phyloP scores from a whole-genome alignment of 2,329 filamentous ascomycete species.

The Hymenoscyphus linearis region DNA sequence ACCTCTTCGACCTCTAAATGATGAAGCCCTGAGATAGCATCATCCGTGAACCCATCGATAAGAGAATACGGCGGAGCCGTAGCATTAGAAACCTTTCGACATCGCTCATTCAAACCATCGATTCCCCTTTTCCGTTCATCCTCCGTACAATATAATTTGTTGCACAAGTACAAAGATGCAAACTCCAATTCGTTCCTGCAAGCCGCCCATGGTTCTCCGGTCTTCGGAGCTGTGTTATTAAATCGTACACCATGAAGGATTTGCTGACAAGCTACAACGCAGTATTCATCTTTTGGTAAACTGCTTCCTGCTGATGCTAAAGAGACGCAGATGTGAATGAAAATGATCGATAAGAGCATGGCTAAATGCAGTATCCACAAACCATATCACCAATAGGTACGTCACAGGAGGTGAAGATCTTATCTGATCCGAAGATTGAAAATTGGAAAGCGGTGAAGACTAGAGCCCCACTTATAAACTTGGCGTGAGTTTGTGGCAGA shows the following conservation, averaged over 20 bases:
- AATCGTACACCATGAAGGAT: background rate
- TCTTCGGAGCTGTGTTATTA: background rate
- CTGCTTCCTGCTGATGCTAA: background rate
- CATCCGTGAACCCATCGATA: background rate
- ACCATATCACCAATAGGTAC: background rate
- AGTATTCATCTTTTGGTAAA: background rate
- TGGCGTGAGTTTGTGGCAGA: background rate
- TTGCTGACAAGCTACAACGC: conserved; percentile 2
- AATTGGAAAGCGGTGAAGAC: background rate
- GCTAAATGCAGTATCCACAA: background rate
- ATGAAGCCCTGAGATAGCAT: background rate
- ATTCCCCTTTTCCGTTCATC: background rate
- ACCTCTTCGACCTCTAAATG: background rate
- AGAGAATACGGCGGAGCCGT: background rate
- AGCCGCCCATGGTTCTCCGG: background rate
- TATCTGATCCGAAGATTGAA: conserved; percentile 3
- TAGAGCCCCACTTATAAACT: background rate
- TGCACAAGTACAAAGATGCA: conserved; percentile 1
- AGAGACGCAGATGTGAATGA: background rate
- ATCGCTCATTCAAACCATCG: background rate
- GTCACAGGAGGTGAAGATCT: background rate
- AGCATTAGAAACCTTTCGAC: background rate
- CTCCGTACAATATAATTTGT: background rate
- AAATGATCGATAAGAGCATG: background rate
- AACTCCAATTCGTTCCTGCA: background rate